A percentile compares a stretch with the other conserved stretches of the same genome.
These are phyloP conservation scores for Serendipita indica DNA, from an alignment of 768 basidiomycete genomes.

Conservation along the genomic window DNA sequence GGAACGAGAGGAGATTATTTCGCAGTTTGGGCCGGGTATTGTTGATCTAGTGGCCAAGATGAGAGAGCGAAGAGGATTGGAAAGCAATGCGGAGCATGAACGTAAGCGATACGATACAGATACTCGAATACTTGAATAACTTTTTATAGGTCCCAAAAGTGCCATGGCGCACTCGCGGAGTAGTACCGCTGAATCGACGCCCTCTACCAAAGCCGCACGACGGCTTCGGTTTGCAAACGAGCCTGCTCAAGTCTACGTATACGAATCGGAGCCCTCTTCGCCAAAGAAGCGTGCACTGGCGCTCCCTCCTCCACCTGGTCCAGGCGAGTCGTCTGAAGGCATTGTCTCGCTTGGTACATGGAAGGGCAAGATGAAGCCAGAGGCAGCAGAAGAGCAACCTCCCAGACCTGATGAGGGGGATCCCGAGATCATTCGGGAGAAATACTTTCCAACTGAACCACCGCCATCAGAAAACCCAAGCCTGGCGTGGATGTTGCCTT, in stretches of 20 bases:
- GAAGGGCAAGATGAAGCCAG: neutral
- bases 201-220: conserved; percentile 18
- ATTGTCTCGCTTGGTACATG: neutral
- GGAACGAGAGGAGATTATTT: conserved; percentile 50
- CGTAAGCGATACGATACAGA: conserved; percentile 12
- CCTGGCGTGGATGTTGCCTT: conserved; percentile 62
- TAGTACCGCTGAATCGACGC: conserved; percentile 8
- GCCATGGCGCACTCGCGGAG: conserved; percentile 7
- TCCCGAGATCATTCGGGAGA: conserved; percentile 67
- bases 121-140: neutral
- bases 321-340: neutral
- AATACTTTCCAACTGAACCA: conserved; percentile 55
- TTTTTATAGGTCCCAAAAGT: neutral
- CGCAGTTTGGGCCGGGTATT: conserved; percentile 55
- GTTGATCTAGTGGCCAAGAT: conserved; percentile 45
- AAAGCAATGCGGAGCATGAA: conserved; percentile 13
- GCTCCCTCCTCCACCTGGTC: conserved; percentile 35
- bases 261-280: conserved; percentile 67
- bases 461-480: conserved; percentile 50
- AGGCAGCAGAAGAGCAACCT: neutral
- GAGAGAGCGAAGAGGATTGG: conserved; percentile 32
- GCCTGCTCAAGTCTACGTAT: conserved; percentile 63
- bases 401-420: conserved; percentile 31
- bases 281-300: conserved; percentile 42
- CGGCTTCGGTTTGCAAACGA: conserved; percentile 63